Base-by-base conservation (phyloP, 202 grass and related monocot species). In the Schoenoplectus triqueter region DNA sequence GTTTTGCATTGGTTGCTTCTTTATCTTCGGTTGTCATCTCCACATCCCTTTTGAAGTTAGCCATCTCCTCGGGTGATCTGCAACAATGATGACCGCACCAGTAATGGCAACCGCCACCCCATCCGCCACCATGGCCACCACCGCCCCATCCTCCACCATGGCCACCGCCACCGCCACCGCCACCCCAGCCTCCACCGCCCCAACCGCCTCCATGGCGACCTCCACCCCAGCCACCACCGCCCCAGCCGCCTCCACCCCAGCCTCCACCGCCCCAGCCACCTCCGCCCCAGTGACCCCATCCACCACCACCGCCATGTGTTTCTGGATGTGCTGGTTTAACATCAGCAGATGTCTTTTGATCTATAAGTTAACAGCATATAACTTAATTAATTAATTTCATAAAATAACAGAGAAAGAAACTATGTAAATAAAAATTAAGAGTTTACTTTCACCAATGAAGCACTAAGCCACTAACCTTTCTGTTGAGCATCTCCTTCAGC, bases 291-390 rank as follows among this genome's bases (percentile, higher is more conserved):
- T 6, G 14, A 2, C 72, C 47, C 47, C 72, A 49, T 6, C 49
- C 19, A 1, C 47, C 72, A 31, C 73, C 73, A 9, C 6, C 22
- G 14, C 50, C 20, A 56, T 40, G 50, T 9, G 20, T 56, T 76
- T 76, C 47, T 1, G 73, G 73, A 22, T 2, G 73, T 56, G 51
- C 73, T 49, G 46, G 46, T 73, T 73, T 73, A 52, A 51, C 45
- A 73, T 73, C 17, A 78, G 22, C 52, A 42, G 74, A 60, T 31
- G 72, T 39, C 72, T 75, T 75, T 55, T 75, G 49, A 75, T 75
- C 72, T 75, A 52, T 19, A 75, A 71, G 15, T 7, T 19, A 46
- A 47, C 6, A 6, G 17, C 5, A 0, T 8, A 47, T 42, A 67
- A 40, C 64, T 14, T 41, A 67, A 3, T 2, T 1, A 70, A 45